Evolutionary conservation across 768 basidiomycete genomes (phyloP), one percentile per base, ranked within the genome.

Genomic region (Russula sp.): DNA sequence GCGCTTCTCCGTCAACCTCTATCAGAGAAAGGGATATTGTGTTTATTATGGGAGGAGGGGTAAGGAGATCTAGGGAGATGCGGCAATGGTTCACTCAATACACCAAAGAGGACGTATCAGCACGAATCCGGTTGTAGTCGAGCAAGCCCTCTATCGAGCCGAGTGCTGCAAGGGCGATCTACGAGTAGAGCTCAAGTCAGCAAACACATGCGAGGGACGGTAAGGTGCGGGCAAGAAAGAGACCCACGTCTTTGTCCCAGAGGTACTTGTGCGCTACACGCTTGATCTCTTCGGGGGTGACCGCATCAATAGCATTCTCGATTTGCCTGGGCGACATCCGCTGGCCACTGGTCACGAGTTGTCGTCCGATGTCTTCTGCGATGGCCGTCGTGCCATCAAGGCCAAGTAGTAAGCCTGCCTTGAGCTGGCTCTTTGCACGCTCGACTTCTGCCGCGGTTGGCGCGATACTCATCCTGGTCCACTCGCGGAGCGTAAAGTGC

Each of bases 281-380:
- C 79, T 89, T 88, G 75, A 99, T 93, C 73, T 98, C 94, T 20
- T 85, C 89, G 35, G 84, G 77, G 25, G 84, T 86, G 58, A 99
- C 93, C 25, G 88, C 87, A 71, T 98, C 93, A 48, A 98, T 84
- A 29, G 93, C 92, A 59, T 81, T 81, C 80, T 98, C 97, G 66
- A 95, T 93, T 76, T 99, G 93, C 73, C 87, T 83, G 52, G 97
- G 96, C 18, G 94, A 89, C 76, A 89, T 81, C 69, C 97, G 81
- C 66, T 81, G 86, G 58, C 97, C 97, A 65, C 86, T 93, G 38
- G 96, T 98, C 63, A 99, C 91, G 63, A 99, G 81, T 73, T 98
- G 96, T 69, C 95, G 79, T n/a, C 97, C 96, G 74, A 98, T 94
- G 70, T 99, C 97, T 79, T 99, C 97, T 38, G 97, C 96, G 64